phyloP scores from a whole-genome alignment of 805 yeast species.

The Metschnikowia lochheadii region DNA sequence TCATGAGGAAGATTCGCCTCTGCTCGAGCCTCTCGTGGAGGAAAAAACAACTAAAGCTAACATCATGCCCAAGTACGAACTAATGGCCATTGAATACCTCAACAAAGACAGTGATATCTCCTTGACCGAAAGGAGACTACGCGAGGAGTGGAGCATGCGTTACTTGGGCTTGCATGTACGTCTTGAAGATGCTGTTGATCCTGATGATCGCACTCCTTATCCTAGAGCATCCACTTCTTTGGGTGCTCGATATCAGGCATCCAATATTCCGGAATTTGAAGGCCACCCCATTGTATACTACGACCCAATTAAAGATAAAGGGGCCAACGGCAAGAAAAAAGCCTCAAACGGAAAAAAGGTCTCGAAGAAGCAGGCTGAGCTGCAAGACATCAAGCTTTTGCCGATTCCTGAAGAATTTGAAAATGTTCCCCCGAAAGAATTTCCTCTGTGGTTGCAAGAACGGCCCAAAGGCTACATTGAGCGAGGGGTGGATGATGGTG shows the following conservation, averaged over 20 bases:
- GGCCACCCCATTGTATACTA: slow-evolving; percentile 61
- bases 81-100: slow-evolving; percentile 51
- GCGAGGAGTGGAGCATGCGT: slow-evolving; percentile 79
- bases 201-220: slow-evolving; percentile 67
- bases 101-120: slow-evolving; percentile 40
- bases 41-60: slow-evolving; percentile 9
- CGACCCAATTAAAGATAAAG: slow-evolving; percentile 33
- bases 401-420: slow-evolving; percentile 47
- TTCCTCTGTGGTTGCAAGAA: slow-evolving; percentile 74
- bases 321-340: slow-evolving; percentile 11
- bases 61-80: slow-evolving; percentile 50
- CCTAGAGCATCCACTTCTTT: slow-evolving; percentile 76
- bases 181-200: slow-evolving; percentile 72
- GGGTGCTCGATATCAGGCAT: slow-evolving; percentile 70
- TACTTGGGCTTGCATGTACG: slow-evolving; percentile 73
- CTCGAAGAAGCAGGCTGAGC: slow-evolving; percentile 18
- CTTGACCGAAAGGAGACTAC: slow-evolving; percentile 44
- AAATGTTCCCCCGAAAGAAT: slow-evolving; percentile 40
- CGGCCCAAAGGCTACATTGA: slow-evolving; percentile 79
- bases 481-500: slow-evolving; percentile 67
- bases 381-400: slow-evolving; percentile 24
- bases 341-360: slow-evolving; percentile 9
- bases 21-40: neutral
- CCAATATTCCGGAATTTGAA: slow-evolving; percentile 60
- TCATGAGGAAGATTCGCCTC: neutral